phyloP scores from a whole-genome alignment of 257 asterid species.

The Marsdenia floribunda region DNA sequence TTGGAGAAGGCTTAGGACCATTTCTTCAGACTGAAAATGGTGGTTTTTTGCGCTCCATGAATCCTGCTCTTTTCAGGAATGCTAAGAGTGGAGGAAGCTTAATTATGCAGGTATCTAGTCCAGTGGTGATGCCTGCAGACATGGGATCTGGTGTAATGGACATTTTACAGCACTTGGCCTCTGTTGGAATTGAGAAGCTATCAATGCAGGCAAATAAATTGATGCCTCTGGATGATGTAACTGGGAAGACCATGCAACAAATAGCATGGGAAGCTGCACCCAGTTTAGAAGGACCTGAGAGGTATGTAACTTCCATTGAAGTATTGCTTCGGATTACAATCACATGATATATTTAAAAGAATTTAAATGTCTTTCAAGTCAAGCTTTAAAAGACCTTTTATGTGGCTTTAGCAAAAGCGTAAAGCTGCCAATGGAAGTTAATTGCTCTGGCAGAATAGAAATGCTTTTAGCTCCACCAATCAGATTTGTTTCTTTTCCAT shows the following conservation, averaged over 20 bases:
- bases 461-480: neutral
- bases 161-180: conserved; percentile 73
- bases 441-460: neutral
- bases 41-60: conserved; percentile 87
- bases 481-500: conserved; percentile 3
- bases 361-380: neutral
- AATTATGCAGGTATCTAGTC: conserved; percentile 85
- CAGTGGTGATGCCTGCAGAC: conserved; percentile 95
- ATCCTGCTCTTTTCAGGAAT: conserved; percentile 57
- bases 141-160: conserved; percentile 88
- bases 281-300: conserved; percentile 56
- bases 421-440: neutral
- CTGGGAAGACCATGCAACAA: conserved; percentile 81
- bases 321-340: neutral
- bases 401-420: neutral
- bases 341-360: neutral
- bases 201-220: conserved; percentile 88
- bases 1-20: conserved; percentile 80
- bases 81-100: conserved; percentile 71
- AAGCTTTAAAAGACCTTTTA: neutral
- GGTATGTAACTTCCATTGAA: conserved; percentile 38
- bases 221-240: conserved; percentile 91
- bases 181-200: conserved; percentile 88
- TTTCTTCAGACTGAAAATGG: conserved; percentile 76
- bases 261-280: conserved; percentile 67